A percentile compares a stretch with the other conserved stretches of the same genome.
These are phyloP conservation scores for Kwoniella botswanensis DNA, from an alignment of 768 basidiomycete genomes.

Conservation along the genomic window DNA sequence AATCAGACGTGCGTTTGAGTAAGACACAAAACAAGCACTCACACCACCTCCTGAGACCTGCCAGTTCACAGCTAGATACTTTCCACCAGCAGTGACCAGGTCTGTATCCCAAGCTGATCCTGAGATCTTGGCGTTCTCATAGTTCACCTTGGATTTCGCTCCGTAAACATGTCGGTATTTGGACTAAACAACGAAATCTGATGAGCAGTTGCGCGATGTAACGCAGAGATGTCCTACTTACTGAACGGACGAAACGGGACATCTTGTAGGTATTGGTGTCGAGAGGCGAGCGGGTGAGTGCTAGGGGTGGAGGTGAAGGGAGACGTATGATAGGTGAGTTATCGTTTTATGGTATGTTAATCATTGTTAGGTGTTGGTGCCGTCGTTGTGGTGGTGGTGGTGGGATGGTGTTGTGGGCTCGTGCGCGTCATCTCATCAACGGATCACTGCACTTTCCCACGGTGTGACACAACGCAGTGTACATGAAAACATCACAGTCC, in stretches of 20 bases:
- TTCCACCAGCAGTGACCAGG: conserved; percentile 80
- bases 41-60: conserved; percentile 62
- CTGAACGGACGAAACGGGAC: conserved; percentile 81
- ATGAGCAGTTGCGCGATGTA: neutral
- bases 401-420: neutral
- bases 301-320: neutral
- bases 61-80: conserved; percentile 94
- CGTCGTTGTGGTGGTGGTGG: neutral
- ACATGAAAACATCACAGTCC: too few species aligned
- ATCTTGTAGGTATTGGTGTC: conserved; percentile 59
- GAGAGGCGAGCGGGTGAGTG: neutral
- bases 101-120: conserved; percentile 97
- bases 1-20: neutral
- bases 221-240: conserved; percentile 18
- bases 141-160: conserved; percentile 72
- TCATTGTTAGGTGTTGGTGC: neutral
- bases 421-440: conserved; percentile 2
- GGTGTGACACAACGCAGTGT: neutral
- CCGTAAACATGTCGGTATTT: conserved; percentile 97
- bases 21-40: conserved; percentile 21
- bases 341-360: neutral
- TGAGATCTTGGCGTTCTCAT: conserved; percentile 68
- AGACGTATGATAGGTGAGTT: neutral
- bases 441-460: conserved; percentile 8
- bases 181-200: conserved; percentile 58